Evolutionary conservation across 164 flowering plant genomes (phyloP), one percentile per base, ranked within the genome.

Genomic region (Amborella trichopoda): DNA sequence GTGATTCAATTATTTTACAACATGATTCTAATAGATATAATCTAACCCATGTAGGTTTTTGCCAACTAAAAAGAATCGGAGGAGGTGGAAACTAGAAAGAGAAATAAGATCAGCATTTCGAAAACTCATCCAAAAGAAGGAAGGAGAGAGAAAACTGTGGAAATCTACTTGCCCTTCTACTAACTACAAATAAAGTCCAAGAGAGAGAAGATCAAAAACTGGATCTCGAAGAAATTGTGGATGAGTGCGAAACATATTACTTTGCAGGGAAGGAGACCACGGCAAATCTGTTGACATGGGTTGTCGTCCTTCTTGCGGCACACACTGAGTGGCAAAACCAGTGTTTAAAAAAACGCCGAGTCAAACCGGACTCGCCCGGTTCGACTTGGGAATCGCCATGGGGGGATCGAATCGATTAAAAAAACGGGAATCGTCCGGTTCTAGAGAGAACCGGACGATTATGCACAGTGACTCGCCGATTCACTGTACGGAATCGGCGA

Each of bases 61-160:
- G 46, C 94, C 87, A 1, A 78, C 90, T 0, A 69, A 64, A 64
- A 68, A 61, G 40, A 80, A 80, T 61, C 64, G 61, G 50, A 62
- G 58, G 56, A 73, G 75, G 56, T 52, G 82, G 80, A 70, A 55
- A 41, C 28, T 83, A 20, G 84, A 80, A 54, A 67, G 66, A 44
- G 76, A 80, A 60, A 70, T 60, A 6, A 61, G 73, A 10, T 60
- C 68, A 3, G 63, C 69, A 2, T 34, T 83, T 18, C 27, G 57
- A 33, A 60, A 2, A 22, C 49, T 75, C 56, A 74, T 80, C 2
- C 27, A 50, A 40, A 55, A 9, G 2, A 68, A 54, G 40, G 19
- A 37, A 21, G 43, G 46, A 2, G 18, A 63, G 49, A 37, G 40
- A 37, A 21, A 62, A 60, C 28, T 53, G 76, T 9, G 59, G 38